Conservation (phyloP, 2,329 filamentous ascomycete genomes). For the Aspergillus vadensis region DNA sequence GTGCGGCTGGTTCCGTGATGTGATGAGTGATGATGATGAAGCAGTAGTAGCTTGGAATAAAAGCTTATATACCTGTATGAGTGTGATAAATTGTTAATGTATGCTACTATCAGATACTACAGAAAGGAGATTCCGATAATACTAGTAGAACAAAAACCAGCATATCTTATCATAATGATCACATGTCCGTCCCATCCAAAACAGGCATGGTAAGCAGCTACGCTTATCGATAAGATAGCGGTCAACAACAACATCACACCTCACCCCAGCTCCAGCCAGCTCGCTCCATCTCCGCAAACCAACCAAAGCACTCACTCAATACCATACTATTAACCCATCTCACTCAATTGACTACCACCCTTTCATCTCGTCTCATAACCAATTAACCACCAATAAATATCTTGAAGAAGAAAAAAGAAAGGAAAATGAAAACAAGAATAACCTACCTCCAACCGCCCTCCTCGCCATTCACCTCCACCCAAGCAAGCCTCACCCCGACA, state of each 20-base stretch:
- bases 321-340: too few relatives aligned
- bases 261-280: neutral
- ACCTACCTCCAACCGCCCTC: conserved; percentile 74
- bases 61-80: neutral
- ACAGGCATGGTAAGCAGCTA: too few relatives aligned
- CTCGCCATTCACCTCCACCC: conserved; percentile 63
- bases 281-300: neutral
- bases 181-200: neutral
- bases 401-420: too few relatives aligned
- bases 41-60: neutral
- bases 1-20: conserved; percentile 15
- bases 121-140: too few relatives aligned
- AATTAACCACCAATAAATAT: too few relatives aligned
- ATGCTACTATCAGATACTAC: too few relatives aligned
- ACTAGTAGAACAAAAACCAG: too few relatives aligned
- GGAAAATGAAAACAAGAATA: conserved; percentile 54
- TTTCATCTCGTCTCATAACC: neutral
- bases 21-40: conserved; percentile 8
- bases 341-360: too few relatives aligned
- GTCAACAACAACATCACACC: neutral
- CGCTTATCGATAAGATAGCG: neutral
- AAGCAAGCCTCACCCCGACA: conserved; percentile 60
- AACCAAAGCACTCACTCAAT: too few relatives aligned
- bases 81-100: neutral
- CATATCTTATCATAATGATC: neutral